These are phyloP conservation scores for Mytilinidion resinicola DNA, from an alignment of 495 filamentous ascomycete genomes.

Conservation along the genomic window DNA sequence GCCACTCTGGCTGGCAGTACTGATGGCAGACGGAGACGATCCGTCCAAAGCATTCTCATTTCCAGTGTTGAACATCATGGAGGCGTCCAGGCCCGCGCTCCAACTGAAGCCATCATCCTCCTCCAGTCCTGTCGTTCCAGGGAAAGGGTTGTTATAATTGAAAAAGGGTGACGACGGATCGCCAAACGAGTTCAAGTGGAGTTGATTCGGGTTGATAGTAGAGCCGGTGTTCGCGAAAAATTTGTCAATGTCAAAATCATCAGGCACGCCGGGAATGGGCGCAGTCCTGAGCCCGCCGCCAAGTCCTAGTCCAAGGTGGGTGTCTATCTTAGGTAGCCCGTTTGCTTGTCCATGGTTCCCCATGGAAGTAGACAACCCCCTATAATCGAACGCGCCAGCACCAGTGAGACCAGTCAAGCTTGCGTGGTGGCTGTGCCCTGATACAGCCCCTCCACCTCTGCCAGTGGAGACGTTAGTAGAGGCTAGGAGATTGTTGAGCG, in stretches of 20 bases:
- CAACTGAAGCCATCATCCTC: conserved; percentile 79
- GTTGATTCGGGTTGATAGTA: conserved; percentile 92
- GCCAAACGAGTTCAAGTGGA: conserved; percentile 76
- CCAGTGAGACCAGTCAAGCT: conserved; percentile 52
- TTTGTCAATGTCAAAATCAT: conserved; percentile 69
- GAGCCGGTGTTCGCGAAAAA: conserved; percentile 55
- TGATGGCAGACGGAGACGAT: conserved; percentile 91
- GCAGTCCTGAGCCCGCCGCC: conserved; percentile 69
- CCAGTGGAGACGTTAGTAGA: conserved; percentile 51
- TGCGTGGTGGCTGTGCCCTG: conserved; percentile 27
- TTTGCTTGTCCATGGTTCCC: conserved; percentile 57
- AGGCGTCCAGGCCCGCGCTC: conserved; percentile 75
- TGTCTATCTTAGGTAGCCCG: conserved; percentile 78
- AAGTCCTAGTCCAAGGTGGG: conserved; percentile 59
- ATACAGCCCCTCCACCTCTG: conserved; percentile 36
- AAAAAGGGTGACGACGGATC: conserved; percentile 66
- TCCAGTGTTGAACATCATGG: conserved; percentile 60
- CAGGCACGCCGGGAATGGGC: conserved; percentile 58
- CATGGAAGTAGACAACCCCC: conserved; percentile 63
- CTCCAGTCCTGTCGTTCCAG: conserved; percentile 49
- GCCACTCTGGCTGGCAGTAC: conserved; percentile 83
- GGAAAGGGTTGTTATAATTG: conserved; percentile 52
- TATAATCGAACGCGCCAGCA: conserved; percentile 57
- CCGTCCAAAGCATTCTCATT: conserved; percentile 80
- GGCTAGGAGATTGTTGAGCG: conserved; percentile 63